A percentile compares a stretch with the other conserved stretches of the same genome.
Conservation (phyloP, 345 rosid genomes). For the Litchi chinensis region DNA sequence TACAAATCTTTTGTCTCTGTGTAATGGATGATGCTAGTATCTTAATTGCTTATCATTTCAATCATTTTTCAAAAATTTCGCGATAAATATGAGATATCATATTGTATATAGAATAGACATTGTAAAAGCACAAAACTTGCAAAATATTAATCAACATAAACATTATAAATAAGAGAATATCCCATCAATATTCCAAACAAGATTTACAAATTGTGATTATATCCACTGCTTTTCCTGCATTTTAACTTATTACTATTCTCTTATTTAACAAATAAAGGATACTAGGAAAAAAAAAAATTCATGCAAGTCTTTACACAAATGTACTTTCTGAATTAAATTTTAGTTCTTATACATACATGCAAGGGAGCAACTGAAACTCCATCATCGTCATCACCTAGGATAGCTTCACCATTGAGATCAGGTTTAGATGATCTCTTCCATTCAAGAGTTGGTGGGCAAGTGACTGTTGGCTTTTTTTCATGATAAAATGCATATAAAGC, state of each 20-base stretch:
- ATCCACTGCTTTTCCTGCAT: too few species aligned
- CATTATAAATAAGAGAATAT: neutral
- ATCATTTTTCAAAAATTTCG: neutral
- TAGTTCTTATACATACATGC: constrained; percentile 37
- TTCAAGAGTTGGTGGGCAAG: constrained; percentile 87
- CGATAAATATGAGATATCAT: neutral
- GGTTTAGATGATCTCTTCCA: constrained; percentile 93
- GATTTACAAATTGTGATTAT: neutral
- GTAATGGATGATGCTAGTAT: too few species aligned
- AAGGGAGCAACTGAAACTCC: constrained; percentile 48
- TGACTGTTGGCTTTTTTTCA: constrained; percentile 73
- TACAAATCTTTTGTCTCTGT: too few species aligned
- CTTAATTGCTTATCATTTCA: constrained; percentile 9
- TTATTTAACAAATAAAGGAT: too few species aligned
- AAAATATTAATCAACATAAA: neutral
- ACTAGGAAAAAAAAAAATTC: too few species aligned
- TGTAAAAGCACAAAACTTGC: too few species aligned
- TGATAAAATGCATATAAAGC: constrained; percentile 82
- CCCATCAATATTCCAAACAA: neutral
- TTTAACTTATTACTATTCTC: too few species aligned
- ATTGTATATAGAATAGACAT: neutral
- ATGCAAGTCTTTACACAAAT: too few species aligned
- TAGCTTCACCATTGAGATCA: constrained; percentile 97
- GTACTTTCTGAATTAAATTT: too few species aligned
- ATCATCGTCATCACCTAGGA: constrained; percentile 67